Evolutionary conservation across 2,329 filamentous ascomycete species (phyloP).

Genomic region (Drechmeria coniospora): DNA sequence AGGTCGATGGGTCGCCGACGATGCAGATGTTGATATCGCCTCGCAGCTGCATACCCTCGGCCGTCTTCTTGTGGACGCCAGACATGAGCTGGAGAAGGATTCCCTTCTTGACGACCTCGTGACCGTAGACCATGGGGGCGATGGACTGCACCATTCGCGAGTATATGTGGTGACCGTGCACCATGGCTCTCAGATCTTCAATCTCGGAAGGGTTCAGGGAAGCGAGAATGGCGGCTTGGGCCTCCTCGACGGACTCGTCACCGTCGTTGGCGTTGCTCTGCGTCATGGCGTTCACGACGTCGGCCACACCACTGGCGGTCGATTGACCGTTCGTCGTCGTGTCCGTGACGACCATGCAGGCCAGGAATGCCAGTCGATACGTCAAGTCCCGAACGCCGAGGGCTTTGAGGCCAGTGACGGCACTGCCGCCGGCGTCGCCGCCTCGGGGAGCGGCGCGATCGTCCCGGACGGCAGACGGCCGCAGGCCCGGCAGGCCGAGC

Average conservation of each 20-base stretch:
- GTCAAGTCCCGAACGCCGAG: constrained; percentile 91
- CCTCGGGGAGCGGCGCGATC: constrained; percentile 57
- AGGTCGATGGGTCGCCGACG: constrained; percentile 91
- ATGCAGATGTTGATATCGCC: constrained; percentile 99
- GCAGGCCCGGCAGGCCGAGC: constrained; percentile 72
- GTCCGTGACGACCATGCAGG: constrained; percentile 90
- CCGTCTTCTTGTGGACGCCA: constrained; percentile 82
- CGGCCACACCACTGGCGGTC: constrained; percentile 47
- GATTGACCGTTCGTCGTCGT: constrained; percentile 64
- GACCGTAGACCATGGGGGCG: constrained; percentile 92
- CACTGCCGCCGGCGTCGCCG: constrained; percentile 67
- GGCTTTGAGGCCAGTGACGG: constrained; percentile 77
- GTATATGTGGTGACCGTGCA: constrained; percentile 92
- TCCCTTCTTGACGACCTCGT: constrained; percentile 96
- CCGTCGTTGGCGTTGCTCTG: constrained; percentile 44
- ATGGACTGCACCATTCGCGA: constrained; percentile 82
- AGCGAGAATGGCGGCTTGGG: constrained; percentile 73
- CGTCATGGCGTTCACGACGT: constrained; percentile 74
- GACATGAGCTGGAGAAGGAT: constrained; percentile 86
- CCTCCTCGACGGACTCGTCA: constrained; percentile 61
- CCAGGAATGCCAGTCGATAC: constrained; percentile 89
- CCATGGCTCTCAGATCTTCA: constrained; percentile 80
- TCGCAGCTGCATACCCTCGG: constrained; percentile 88
- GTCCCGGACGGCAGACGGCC: constrained; percentile 72
- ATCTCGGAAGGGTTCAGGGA: constrained; percentile 80